phyloP scores from a whole-genome alignment of 2,329 filamentous ascomycete genomes.

The Fusarium veterinarium region DNA sequence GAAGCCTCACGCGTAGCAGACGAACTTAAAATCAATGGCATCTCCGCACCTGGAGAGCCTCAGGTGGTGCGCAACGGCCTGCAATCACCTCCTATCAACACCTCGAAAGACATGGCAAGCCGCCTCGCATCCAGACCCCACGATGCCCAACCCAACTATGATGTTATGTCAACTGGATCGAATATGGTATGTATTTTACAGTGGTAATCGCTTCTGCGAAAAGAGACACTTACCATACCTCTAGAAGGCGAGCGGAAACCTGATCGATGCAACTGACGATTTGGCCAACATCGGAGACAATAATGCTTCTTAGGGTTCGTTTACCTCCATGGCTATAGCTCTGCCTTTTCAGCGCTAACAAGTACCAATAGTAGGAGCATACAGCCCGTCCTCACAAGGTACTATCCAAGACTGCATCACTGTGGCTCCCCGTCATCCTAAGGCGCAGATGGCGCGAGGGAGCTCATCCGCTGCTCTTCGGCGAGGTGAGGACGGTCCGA shows the following conservation, averaged over 20 bases:
- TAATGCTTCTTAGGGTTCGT: slow-evolving; percentile 21
- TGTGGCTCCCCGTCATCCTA: not conserved
- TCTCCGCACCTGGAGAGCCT: not conserved
- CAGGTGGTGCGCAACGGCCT: not conserved
- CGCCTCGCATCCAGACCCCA: not conserved
- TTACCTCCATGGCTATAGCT: not conserved
- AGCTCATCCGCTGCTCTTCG: not conserved
- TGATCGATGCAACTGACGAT: not conserved
- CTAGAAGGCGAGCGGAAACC: not conserved
- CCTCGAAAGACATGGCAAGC: not conserved
- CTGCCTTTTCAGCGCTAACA: not conserved
- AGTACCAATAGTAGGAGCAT: slow-evolving; percentile 6
- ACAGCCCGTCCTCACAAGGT: not conserved
- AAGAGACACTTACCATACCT: not conserved
- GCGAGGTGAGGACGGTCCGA: not conserved
- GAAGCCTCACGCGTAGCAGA: not conserved
- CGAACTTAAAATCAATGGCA: not conserved
- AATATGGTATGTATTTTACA: not conserved
- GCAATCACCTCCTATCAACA: not conserved
- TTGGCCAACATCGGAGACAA: not conserved
- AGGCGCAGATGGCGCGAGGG: not conserved
- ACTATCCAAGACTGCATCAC: not conserved
- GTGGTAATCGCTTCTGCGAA: not conserved
- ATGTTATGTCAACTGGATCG: not conserved
- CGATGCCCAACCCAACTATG: not conserved